Percentiles rank a stretch among this genome's conserved stretches.
phyloP scores from a whole-genome alignment of 2,329 filamentous ascomycete species.

The Epicoccum sorghinum region DNA sequence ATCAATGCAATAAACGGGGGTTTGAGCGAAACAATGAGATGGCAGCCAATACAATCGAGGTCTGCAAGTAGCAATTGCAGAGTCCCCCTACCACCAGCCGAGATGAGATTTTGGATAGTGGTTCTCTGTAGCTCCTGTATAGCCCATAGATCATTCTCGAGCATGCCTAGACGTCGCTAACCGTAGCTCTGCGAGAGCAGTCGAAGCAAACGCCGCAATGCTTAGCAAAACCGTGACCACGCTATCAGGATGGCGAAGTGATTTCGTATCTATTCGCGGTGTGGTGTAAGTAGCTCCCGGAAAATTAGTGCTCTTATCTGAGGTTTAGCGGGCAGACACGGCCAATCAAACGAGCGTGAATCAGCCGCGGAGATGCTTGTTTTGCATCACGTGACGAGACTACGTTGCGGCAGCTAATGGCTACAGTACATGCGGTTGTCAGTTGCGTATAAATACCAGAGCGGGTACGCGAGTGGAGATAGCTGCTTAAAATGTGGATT shows the following conservation, averaged over 20 bases:
- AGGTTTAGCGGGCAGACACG: not conserved
- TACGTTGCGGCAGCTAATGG: not conserved
- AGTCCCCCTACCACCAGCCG: no score
- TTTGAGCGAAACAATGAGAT: no score
- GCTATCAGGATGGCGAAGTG: constrained; percentile 6
- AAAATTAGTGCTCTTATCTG: constrained; percentile 10
- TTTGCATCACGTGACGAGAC: constrained; percentile 6
- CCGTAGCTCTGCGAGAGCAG: not conserved
- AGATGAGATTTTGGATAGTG: no score
- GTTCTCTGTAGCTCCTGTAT: no score
- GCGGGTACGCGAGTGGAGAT: not conserved
- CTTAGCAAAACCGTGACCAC: constrained; percentile 7
- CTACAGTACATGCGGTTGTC: not conserved
- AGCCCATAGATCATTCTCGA: no score
- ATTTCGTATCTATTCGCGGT: constrained; percentile 15
- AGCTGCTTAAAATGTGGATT: no score
- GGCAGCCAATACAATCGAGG: no score
- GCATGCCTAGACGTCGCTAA: no score
- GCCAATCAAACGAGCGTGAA: not conserved
- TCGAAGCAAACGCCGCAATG: constrained; percentile 17
- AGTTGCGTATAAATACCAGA: not conserved
- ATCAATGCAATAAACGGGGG: not conserved
- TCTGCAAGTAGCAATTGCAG: no score
- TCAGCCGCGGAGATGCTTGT: constrained; percentile 14
- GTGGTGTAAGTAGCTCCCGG: constrained; percentile 4